phyloP scores from a whole-genome alignment of 768 basidiomycete species.

The Pulveroboletus sp. region DNA sequence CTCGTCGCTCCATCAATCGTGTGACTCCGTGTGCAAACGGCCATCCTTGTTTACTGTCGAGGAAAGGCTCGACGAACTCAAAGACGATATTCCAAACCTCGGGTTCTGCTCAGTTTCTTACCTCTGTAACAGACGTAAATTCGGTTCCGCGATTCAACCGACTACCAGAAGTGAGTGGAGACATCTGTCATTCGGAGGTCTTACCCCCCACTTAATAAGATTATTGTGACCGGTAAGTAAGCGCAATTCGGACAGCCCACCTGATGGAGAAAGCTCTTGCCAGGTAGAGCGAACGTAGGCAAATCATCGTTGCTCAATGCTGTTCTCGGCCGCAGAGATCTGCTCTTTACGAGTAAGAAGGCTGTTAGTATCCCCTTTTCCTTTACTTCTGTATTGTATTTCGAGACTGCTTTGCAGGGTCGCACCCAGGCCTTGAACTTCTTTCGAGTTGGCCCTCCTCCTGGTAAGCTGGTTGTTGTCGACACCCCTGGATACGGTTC shows the following conservation, averaged over 20 bases:
- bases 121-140: constrained; percentile 13
- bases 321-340: constrained; percentile 50
- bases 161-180: constrained; percentile 27
- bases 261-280: background rate
- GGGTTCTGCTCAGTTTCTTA: constrained; percentile 27
- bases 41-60: background rate
- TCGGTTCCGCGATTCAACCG: constrained; percentile 17
- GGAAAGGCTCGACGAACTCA: constrained; percentile 12
- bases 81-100: constrained; percentile 20
- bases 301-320: constrained; percentile 74
- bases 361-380: constrained; percentile 43
- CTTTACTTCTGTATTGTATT: background rate
- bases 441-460: constrained; percentile 54
- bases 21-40: background rate
- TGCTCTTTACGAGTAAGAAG: constrained; percentile 64
- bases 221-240: constrained; percentile 26
- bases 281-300: constrained; percentile 75
- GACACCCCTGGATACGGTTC: constrained; percentile 80
- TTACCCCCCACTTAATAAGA: constrained; percentile 10
- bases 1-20: background rate
- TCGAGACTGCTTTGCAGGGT: constrained; percentile 41
- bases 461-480: constrained; percentile 59
- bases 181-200: background rate
- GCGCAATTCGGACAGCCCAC: background rate
- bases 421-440: constrained; percentile 71